phyloP scores from a whole-genome alignment of 1,139 yeast genomes.

The Taphrina communis region DNA sequence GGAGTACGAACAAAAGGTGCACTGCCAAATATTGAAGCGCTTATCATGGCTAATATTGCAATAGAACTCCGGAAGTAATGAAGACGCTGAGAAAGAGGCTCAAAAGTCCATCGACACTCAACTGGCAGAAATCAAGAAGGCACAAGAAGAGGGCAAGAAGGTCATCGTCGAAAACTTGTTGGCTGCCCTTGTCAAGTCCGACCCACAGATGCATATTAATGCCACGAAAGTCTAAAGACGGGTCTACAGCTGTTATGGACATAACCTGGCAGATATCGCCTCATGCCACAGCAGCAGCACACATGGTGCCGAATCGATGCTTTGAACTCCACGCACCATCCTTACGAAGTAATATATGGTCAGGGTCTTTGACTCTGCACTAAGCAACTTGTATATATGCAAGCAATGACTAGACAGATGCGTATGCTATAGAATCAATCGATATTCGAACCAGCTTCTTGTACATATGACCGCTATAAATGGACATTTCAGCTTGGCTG shows the following conservation, averaged over 20 bases:
- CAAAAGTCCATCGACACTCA: conserved; percentile 60
- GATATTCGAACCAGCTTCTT: background rate
- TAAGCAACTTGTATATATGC: background rate
- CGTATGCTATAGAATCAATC: background rate
- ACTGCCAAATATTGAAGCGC: conserved; percentile 34
- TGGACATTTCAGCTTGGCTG: too few relatives aligned
- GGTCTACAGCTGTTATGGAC: background rate
- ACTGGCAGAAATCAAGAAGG: conserved; percentile 65
- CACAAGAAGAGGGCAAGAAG: conserved; percentile 66
- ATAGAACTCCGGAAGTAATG: conserved; percentile 68
- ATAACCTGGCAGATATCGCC: too few relatives aligned
- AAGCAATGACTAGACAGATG: background rate
- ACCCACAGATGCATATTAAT: conserved; percentile 81
- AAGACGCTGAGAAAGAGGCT: conserved; percentile 69
- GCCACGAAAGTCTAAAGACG: conserved; percentile 54
- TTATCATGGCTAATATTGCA: conserved; percentile 6
- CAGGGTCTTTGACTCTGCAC: too few relatives aligned
- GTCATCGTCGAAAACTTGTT: conserved; percentile 77
- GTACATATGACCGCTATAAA: background rate
- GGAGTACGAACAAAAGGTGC: conserved; percentile 65
- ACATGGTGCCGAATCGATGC: background rate
- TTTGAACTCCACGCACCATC: background rate
- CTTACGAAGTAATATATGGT: too few relatives aligned
- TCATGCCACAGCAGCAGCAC: background rate
- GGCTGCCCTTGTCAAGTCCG: conserved; percentile 78